These are phyloP conservation scores for Poteriospumella lacustris DNA, from an alignment of 108 stramenopile species.

Conservation along the genomic window DNA sequence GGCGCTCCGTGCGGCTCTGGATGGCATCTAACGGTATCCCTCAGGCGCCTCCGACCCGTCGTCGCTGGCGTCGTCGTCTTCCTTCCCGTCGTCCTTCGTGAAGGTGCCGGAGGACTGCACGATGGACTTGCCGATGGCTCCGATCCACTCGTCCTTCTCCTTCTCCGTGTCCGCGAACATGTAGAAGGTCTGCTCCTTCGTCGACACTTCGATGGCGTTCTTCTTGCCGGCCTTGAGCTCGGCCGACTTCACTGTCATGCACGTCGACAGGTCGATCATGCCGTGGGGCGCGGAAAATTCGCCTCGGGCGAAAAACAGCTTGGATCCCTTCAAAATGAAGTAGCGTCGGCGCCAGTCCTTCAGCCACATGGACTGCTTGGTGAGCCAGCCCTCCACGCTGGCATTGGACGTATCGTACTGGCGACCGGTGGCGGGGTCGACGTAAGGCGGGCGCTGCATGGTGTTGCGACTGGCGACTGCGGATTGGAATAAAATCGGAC, in stretches of 20 bases:
- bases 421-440: conserved; percentile 38
- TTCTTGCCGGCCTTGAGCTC: conserved; percentile 88
- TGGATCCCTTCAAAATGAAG: conserved; percentile 95
- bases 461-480: too few relatives aligned
- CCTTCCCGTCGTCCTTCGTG: conserved; percentile 27
- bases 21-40: conserved; percentile 24
- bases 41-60: conserved; percentile 22
- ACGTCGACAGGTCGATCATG: conserved; percentile 83
- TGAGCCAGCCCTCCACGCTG: conserved; percentile 81
- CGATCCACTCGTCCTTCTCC: conserved; percentile 99
- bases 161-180: conserved; percentile 96
- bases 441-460: conserved; percentile 23
- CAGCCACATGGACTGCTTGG: conserved; percentile 81
- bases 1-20: too few relatives aligned
- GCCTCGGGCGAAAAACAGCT: conserved; percentile 83
- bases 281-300: conserved; percentile 56
- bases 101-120: conserved; percentile 71
- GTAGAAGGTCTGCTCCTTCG: conserved; percentile 83
- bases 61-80: conserved; percentile 35
- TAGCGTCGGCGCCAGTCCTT: conserved; percentile 96
- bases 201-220: conserved; percentile 93
- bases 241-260: conserved; percentile 97
- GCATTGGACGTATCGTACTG: conserved; percentile 71
- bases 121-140: conserved; percentile 93
- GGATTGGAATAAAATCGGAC: too few relatives aligned